These are phyloP conservation scores for Dactylellina leptospora DNA, from an alignment of 2,329 filamentous ascomycete species.

Conservation along the genomic window DNA sequence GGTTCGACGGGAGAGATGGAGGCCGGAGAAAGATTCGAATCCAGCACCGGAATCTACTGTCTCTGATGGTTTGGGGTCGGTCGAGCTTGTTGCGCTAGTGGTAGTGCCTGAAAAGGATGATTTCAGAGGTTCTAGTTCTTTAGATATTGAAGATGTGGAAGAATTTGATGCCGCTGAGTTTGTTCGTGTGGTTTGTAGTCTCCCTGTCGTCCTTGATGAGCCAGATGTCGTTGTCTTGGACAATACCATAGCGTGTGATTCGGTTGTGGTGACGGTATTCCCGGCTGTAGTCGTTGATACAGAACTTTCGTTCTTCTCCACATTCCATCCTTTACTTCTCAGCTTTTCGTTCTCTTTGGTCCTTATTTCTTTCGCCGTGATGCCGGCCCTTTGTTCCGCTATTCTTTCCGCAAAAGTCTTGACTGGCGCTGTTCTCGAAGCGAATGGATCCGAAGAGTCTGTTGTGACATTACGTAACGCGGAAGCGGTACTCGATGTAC, in stretches of 20 bases:
- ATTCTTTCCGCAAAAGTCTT: constrained; percentile 87
- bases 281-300: neutral
- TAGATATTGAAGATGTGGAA: neutral
- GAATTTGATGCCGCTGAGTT: constrained; percentile 61
- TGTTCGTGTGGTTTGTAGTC: constrained; percentile 58
- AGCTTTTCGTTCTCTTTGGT: constrained; percentile 66
- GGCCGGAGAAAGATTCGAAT: constrained; percentile 85
- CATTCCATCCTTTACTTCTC: constrained; percentile 68
- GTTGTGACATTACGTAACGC: constrained; percentile 38
- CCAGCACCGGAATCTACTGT: constrained; percentile 20
- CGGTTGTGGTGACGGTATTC: constrained; percentile 4
- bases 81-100: neutral
- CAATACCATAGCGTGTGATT: constrained; percentile 56
- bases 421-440: constrained; percentile 41
- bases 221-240: constrained; percentile 2
- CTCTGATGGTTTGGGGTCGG: neutral
- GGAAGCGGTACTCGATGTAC: constrained; percentile 32
- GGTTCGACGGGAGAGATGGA: constrained; percentile 83
- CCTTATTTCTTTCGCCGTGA: constrained; percentile 65
- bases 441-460: constrained; percentile 26
- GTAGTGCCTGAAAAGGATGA: neutral
- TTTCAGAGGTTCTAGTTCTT: constrained; percentile 20
- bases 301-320: constrained; percentile 64
- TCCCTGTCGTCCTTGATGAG: constrained; percentile 13
- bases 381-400: constrained; percentile 72